Percentiles rank a stretch among this genome's conserved stretches.
These are phyloP conservation scores for Paramecium caudatum DNA, from an alignment of 73 alveolate species.

Conservation along the genomic window DNA sequence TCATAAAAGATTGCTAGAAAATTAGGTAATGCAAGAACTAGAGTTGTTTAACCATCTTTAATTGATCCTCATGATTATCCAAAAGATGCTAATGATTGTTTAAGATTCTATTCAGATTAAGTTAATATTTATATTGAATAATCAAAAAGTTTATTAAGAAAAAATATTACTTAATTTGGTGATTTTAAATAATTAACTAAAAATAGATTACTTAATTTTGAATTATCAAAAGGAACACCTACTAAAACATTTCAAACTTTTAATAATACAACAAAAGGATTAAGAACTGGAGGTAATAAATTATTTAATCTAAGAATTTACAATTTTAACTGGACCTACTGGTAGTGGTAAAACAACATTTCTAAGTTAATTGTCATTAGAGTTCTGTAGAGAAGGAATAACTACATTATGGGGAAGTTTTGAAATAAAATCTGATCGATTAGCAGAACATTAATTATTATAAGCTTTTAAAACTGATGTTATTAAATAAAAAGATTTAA, in stretches of 20 bases:
- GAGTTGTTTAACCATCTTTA: constrained; percentile 54
- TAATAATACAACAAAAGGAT: constrained; percentile 81
- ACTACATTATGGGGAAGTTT: constrained; percentile 96
- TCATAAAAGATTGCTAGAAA: constrained; percentile 53
- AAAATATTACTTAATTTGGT: constrained; percentile 27
- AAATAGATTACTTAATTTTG: constrained; percentile 36
- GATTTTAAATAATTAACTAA: constrained; percentile 55
- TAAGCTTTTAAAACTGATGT: constrained; percentile 79
- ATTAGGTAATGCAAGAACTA: constrained; percentile 35
- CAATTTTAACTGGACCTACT: constrained; percentile 93
- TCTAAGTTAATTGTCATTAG: constrained; percentile 87
- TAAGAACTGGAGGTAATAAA: constrained; percentile 83
- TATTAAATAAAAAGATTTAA: constrained; percentile 68
- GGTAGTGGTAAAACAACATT: constrained; percentile 96
- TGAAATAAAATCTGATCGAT: constrained; percentile 89
- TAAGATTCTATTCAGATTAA: background rate
- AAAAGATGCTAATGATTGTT: constrained; percentile 62
- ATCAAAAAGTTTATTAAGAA: constrained; percentile 11
- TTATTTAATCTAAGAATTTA: constrained; percentile 78
- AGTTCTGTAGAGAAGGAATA: constrained; percentile 79
- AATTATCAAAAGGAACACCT: background rate
- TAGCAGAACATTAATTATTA: constrained; percentile 81
- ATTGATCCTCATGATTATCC: constrained; percentile 18
- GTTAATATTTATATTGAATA: background rate
- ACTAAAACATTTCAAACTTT: constrained; percentile 76